Evolutionary conservation across 73 alveolate genomes (phyloP).

Genomic region (Paramecium tetraurelia): DNA sequence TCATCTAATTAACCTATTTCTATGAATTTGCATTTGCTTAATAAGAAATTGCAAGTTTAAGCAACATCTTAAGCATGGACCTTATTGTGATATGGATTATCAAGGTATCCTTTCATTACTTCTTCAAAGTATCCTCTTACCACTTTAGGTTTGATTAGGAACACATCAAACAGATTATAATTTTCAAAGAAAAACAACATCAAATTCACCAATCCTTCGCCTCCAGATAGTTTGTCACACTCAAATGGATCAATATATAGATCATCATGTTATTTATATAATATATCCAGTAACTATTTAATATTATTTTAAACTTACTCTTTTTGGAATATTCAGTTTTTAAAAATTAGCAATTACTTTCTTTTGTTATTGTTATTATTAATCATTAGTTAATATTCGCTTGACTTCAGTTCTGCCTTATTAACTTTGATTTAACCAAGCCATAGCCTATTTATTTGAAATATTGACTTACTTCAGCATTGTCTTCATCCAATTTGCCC

Average conservation of each 20-base stretch:
- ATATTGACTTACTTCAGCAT: not conserved
- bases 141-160: slow-evolving; percentile 45
- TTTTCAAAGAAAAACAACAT: slow-evolving; percentile 24
- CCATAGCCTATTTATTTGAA: not conserved
- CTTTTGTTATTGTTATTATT: not conserved
- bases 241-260: slow-evolving; percentile 56
- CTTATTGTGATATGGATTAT: slow-evolving; percentile 78
- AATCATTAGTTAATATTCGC: not conserved
- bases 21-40: slow-evolving; percentile 72
- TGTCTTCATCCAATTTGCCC: slow-evolving; percentile 22
- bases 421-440: not conserved
- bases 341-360: not conserved
- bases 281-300: not conserved
- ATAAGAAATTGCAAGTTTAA: slow-evolving; percentile 68
- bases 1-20: slow-evolving; percentile 72
- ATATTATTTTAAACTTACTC: not conserved
- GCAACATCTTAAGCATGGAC: slow-evolving; percentile 87
- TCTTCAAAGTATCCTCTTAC: slow-evolving; percentile 5
- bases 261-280: slow-evolving; percentile 38
- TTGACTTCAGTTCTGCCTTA: not conserved
- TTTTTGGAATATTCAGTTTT: not conserved
- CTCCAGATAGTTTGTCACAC: slow-evolving; percentile 41
- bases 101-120: slow-evolving; percentile 55
- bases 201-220: not conserved
- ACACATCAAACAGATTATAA: slow-evolving; percentile 51